Percentiles rank a stretch among this genome's conserved stretches.
Conservation (phyloP, 257 asterid genomes). For the Prunella vulgaris region DNA sequence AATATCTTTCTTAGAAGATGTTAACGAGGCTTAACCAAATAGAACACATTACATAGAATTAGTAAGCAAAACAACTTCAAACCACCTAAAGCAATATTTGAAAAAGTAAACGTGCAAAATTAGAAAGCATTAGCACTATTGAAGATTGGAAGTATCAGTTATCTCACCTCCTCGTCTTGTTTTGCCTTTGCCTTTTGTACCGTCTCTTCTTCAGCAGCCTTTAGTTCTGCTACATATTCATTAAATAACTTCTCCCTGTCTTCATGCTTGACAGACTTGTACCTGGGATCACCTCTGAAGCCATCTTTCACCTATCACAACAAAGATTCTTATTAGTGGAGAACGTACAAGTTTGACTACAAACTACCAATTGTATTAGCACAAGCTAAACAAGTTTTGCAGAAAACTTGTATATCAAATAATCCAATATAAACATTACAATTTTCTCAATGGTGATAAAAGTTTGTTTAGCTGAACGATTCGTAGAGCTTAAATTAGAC, state of each 20-base stretch:
- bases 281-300: constrained; percentile 77
- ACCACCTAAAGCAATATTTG: background rate
- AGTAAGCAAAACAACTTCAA: background rate
- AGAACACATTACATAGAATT: background rate
- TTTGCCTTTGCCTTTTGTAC: constrained; percentile 53
- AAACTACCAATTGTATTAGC: background rate
- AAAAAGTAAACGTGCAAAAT: background rate
- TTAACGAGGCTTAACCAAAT: background rate
- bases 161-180: constrained; percentile 73
- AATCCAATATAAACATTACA: background rate
- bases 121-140: constrained; percentile 10
- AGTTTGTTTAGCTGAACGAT: background rate
- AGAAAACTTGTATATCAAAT: background rate
- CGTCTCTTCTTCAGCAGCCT: constrained; percentile 69
- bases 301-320: constrained; percentile 77
- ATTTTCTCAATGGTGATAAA: background rate
- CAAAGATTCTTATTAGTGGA: constrained; percentile 19
- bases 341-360: background rate
- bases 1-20: background rate
- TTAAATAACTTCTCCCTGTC: constrained; percentile 77
- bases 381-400: background rate
- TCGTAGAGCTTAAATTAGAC: background rate
- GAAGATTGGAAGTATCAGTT: background rate
- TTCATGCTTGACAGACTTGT: constrained; percentile 82
- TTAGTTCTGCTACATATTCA: constrained; percentile 66